Base-by-base conservation (phyloP, 208 protist genomes). In the Crithidia fasciculata region DNA sequence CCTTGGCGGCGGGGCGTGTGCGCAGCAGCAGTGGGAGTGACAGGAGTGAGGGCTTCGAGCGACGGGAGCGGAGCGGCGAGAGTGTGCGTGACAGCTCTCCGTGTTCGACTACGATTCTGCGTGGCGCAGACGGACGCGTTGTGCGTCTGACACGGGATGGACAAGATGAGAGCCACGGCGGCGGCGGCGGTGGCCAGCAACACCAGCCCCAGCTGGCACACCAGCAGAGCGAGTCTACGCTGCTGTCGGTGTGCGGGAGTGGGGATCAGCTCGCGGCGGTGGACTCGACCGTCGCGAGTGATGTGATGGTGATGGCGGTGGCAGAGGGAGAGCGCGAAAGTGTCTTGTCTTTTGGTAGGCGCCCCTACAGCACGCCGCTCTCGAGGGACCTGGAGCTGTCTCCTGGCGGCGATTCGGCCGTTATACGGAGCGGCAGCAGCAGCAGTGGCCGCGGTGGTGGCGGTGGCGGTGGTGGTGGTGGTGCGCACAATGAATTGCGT, bases 151-250 rank as follows among this genome's bases (percentile, higher is more conserved):
- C 50, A 18, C 8, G 50, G 6, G 50, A 55, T 12, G 50, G 50
- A 7, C 15, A 8, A 18, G 50, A 47, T 5, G 19, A 45, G 39
- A 62, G 39, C 40, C 39, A 41, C 57, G 12, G 13, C 40, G 43
- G 57, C 40, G 5, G 45, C 45, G 37, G 36, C 8, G 41, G 58
- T 45, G 37, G 39, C 9, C 41, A 52, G 36, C 9, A 16, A 2
- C 5, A 19, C 9, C 28, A 40, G 9, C 43, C 65, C 41, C 4
- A 43, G 9, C 8, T 39, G 65, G 28, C 28, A 28, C 65, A 49
- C 2, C 65, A 70, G 9, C 8, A 2, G 13, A 61, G 54, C 8
- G 65, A 70, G 39, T 70, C 65, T 3, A 43, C 53, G n/a, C 53
- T 70, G 52, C 19, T 50, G 18, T 61, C 53, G 28, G n/a, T 52